Conservation (phyloP, 2,329 filamentous ascomycete species). For the Hirsutella rhossiliensis region DNA sequence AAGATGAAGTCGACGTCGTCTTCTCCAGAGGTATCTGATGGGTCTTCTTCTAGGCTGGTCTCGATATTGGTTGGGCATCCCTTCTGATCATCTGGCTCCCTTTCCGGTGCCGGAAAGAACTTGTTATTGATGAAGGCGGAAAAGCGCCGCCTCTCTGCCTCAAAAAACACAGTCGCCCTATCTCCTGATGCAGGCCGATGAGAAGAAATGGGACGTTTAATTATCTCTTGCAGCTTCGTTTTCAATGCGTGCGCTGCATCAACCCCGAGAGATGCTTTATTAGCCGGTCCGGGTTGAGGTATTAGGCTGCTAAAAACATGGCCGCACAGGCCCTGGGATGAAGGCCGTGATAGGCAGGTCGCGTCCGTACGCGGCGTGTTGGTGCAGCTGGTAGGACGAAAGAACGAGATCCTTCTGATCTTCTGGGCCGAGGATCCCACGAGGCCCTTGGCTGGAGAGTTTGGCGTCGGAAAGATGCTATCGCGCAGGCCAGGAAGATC, state of each 20-base stretch:
- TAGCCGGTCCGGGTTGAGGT: background rate
- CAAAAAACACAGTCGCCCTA: background rate
- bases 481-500: background rate
- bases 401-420: too few relatives aligned
- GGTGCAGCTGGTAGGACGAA: too few relatives aligned
- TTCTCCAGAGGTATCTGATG: background rate
- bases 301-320: background rate
- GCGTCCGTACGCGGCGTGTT: too few relatives aligned
- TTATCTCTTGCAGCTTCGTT: background rate
- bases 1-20: slow-evolving; percentile 10
- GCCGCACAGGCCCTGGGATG: too few relatives aligned
- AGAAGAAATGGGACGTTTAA: background rate
- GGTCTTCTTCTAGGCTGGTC: background rate
- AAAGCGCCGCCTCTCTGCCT: slow-evolving; percentile 3
- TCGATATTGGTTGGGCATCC: background rate
- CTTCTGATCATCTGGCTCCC: background rate
- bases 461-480: background rate
- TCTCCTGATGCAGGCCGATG: background rate
- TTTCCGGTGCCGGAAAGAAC: slow-evolving; percentile 1
- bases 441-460: background rate
- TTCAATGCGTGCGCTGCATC: background rate
- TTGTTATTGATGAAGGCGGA: slow-evolving; percentile 2
- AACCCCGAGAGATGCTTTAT: background rate
- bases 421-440: background rate
- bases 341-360: too few relatives aligned